Evolutionary conservation across 2,329 filamentous ascomycete genomes (phyloP).

Genomic region (Penicillium carneum): DNA sequence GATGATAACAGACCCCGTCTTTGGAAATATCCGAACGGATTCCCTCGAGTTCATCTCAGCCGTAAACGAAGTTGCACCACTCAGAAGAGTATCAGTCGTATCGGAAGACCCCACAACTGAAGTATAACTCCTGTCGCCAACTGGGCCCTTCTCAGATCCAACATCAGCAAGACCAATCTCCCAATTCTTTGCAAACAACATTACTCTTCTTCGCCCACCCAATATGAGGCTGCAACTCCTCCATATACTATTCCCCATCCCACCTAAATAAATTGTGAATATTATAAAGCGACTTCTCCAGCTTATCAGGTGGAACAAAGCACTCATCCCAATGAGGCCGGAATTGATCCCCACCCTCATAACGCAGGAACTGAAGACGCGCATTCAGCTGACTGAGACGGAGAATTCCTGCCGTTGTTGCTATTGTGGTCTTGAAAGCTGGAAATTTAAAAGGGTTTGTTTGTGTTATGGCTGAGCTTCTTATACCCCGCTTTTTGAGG

Average conservation of each 20-base stretch:
- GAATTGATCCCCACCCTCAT: conserved; percentile 76
- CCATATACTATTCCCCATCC: conserved; percentile 49
- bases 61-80: conserved; percentile 64
- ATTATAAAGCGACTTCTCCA: conserved; percentile 61
- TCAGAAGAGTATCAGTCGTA: conserved; percentile 50
- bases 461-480: background rate
- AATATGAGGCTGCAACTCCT: conserved; percentile 37
- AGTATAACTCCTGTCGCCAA: background rate
- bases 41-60: conserved; percentile 43
- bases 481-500: conserved; percentile 6
- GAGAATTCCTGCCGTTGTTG: conserved; percentile 37
- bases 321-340: conserved; percentile 72
- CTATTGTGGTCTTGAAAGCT: background rate
- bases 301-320: conserved; percentile 65
- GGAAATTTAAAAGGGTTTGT: background rate
- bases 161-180: conserved; percentile 29
- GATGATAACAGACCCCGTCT: conserved; percentile 60
- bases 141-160: background rate
- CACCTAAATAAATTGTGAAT: conserved; percentile 64
- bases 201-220: conserved; percentile 23
- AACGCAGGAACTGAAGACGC: conserved; percentile 76
- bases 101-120: conserved; percentile 16
- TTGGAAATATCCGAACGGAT: conserved; percentile 56
- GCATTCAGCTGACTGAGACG: conserved; percentile 66
- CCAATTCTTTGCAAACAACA: conserved; percentile 25